Percentiles rank a stretch among this genome's conserved stretches.
These are phyloP conservation scores for Noccaea caerulescens DNA, from an alignment of 345 rosid genomes.

Conservation along the genomic window DNA sequence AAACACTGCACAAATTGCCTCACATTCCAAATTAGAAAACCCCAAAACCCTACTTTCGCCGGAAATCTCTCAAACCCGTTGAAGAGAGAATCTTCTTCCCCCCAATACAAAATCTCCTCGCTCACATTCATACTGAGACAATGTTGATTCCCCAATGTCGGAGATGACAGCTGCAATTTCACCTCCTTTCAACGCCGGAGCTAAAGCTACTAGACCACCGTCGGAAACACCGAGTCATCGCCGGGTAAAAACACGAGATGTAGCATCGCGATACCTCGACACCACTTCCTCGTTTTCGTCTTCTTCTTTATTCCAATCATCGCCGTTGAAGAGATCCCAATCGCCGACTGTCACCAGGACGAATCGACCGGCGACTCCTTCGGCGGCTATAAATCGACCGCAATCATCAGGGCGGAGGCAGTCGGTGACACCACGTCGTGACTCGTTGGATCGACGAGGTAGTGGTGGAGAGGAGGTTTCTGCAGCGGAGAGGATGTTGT, in stretches of 20 bases:
- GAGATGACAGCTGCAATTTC: conserved; percentile 76
- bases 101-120: conserved; percentile 1
- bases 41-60: conserved; percentile 34
- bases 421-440: conserved; percentile 55
- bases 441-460: conserved; percentile 49
- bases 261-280: conserved; percentile 76
- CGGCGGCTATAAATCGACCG: conserved; percentile 53
- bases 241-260: conserved; percentile 69
- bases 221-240: conserved; percentile 55
- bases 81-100: neutral
- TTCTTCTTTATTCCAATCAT: conserved; percentile 10
- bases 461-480: conserved; percentile 47
- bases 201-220: conserved; percentile 47
- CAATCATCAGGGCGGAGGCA: conserved; percentile 70
- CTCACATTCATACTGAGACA: conserved; percentile 4
- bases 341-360: conserved; percentile 65
- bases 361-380: conserved; percentile 45
- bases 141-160: conserved; percentile 42
- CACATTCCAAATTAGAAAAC: neutral
- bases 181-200: conserved; percentile 51
- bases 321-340: conserved; percentile 56
- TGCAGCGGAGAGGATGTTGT: conserved; percentile 66
- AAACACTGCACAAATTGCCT: neutral
- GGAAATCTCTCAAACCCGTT: conserved; percentile 19
- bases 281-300: conserved; percentile 30